Conservation (phyloP, 768 basidiomycete species). For the Phlebiopsis gigantea region DNA sequence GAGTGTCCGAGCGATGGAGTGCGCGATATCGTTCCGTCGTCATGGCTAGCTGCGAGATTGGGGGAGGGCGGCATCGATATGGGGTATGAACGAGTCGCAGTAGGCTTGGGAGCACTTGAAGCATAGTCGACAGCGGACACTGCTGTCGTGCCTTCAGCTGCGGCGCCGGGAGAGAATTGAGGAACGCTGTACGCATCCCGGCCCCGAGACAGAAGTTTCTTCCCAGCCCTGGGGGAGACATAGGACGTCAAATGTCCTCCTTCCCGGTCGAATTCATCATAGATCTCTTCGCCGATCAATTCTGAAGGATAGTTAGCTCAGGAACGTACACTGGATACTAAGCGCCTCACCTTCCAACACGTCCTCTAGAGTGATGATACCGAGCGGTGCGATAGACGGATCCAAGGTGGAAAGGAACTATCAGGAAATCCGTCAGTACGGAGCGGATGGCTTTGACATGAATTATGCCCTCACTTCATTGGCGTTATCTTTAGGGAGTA, state of each 20-base stretch:
- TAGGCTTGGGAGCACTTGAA: background rate
- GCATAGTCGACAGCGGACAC: background rate
- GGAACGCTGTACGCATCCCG: background rate
- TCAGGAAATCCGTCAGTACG: too few species aligned
- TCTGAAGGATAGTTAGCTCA: conserved; percentile 35
- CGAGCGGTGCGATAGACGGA: conserved; percentile 71
- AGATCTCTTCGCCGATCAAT: conserved; percentile 84
- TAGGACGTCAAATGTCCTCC: conserved; percentile 30
- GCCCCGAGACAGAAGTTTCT: background rate
- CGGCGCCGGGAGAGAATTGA: background rate
- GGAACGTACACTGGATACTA: background rate
- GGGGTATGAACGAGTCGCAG: background rate
- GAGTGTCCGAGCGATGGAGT: conserved; percentile 3
- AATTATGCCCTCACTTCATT: conserved; percentile 43
- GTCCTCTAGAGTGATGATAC: conserved; percentile 87
- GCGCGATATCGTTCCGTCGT: conserved; percentile 1
- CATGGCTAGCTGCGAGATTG: background rate
- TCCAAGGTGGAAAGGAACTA: conserved; percentile 75
- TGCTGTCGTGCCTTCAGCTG: conserved; percentile 4
- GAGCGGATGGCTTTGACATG: too few species aligned
- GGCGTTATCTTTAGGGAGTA: conserved; percentile 61
- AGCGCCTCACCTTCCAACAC: conserved; percentile 63
- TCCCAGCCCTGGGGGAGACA: conserved; percentile 1
- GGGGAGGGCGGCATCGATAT: conserved; percentile 4
- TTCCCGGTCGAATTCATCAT: conserved; percentile 80